phyloP scores from a whole-genome alignment of 1,139 yeast genomes.

The Protomyces lactucae-debilis region DNA sequence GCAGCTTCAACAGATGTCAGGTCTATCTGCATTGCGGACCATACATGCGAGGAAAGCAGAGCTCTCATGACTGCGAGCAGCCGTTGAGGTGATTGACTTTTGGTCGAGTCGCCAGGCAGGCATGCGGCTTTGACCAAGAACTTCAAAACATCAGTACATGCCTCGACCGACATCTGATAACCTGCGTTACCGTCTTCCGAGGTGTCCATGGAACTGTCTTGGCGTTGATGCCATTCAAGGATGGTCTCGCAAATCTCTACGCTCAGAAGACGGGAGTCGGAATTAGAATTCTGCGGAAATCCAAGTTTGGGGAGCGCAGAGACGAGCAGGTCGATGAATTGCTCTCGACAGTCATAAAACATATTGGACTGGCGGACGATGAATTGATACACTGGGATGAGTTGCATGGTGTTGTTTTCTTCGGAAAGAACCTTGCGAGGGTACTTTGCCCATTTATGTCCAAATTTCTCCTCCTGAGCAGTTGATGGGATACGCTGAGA shows the following conservation, averaged over 20 bases:
- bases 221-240: constrained; percentile 65
- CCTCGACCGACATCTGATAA: constrained; percentile 45
- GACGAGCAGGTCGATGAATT: constrained; percentile 79
- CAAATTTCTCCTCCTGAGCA: not conserved
- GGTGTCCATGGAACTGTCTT: not conserved
- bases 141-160: constrained; percentile 83
- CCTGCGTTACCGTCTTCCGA: not conserved
- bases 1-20: constrained; percentile 82
- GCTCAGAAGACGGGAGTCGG: constrained; percentile 79
- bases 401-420: constrained; percentile 77
- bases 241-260: constrained; percentile 84
- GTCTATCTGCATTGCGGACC: constrained; percentile 86
- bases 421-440: constrained; percentile 89
- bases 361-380: constrained; percentile 80
- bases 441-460: constrained; percentile 75
- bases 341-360: constrained; percentile 81
- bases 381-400: constrained; percentile 82
- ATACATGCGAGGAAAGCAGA: constrained; percentile 62
- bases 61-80: constrained; percentile 72
- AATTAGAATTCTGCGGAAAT: constrained; percentile 61
- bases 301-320: constrained; percentile 95
- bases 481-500: constrained; percentile 57
- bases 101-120: constrained; percentile 79
- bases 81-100: constrained; percentile 73
- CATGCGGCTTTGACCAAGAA: constrained; percentile 84